Base-by-base conservation (phyloP, 2,329 filamentous ascomycete genomes). In the Colletotrichum plurivorum region DNA sequence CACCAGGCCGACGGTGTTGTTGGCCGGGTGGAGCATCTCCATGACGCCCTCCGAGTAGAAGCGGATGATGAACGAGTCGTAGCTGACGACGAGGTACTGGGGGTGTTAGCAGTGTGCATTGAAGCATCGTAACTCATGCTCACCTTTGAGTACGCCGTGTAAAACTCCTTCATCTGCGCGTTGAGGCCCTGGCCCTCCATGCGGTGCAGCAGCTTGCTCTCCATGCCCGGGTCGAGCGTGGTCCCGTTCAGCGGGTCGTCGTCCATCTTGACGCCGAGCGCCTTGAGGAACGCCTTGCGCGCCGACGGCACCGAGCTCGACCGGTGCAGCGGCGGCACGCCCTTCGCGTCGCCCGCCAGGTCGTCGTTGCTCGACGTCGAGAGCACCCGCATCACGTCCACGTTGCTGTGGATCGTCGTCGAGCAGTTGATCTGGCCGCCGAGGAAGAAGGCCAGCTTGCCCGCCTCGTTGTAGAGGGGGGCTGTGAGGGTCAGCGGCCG, bases 361-460 rank as follows among this genome's bases (percentile, higher is more conserved):
- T 63, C 57, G 6, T 70, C 64, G 0, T 53, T 46, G 39, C 5
- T 45, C 0, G 67, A 70, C 9, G 43, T 52, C 1, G 67, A 70
- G 3, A 88, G 72, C 1, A 87, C 78, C 2, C 78, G 78, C 66
- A 89, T 70, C 5, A 88, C 79, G 63, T 88, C 86, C 4, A 79
- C 80, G 39, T 80, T 79, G 54, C 79, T 82, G 69, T 84, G 82
- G 55, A 88, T 81, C 0, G 82, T 84, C 1, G 84, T 84, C 3
- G 85, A 86, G 55, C 86, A 83, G 71, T 89, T 86, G 57, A 88
- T 81, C 70, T 88, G 84, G 0, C 82, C 86, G 3, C 84, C 85
- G 8, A 89, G 78, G 73, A 84, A 85, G 75, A 84, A 88, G 0
- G 76, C 79, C 0, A 85, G 74, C 5, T 79, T 80, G 1, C 85